Evolutionary conservation across 2,329 filamentous ascomycete species (phyloP).

Genomic region (Raffaelea ambrosiae): DNA sequence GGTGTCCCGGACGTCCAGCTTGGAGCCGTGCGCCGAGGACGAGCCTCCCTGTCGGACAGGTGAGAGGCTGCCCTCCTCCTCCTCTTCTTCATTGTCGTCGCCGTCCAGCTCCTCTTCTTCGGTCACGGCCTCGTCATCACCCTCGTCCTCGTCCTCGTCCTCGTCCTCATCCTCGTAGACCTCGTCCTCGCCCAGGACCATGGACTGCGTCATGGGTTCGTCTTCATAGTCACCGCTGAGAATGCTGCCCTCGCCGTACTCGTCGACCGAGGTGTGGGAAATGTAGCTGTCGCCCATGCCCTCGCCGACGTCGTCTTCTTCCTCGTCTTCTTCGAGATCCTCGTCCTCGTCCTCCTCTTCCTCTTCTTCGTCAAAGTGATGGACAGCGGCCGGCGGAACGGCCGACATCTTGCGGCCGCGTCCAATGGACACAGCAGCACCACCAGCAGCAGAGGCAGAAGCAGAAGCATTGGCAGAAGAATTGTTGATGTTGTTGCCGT

Average conservation of each 20-base stretch:
- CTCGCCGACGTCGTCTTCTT: constrained; percentile 33
- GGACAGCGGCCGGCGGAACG: too few relatives aligned
- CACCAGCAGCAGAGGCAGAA: too few relatives aligned
- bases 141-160: constrained; percentile 25
- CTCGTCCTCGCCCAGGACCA: constrained; percentile 28
- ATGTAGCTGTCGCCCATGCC: constrained; percentile 36
- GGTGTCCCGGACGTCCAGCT: too few relatives aligned
- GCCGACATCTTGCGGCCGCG: too few relatives aligned
- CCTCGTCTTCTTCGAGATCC: constrained; percentile 31
- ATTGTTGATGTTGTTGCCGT: neutral
- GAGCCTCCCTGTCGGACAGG: too few relatives aligned
- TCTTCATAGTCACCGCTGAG: constrained; percentile 35
- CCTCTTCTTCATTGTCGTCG: neutral
- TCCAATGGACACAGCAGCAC: too few relatives aligned
- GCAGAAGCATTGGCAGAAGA: too few relatives aligned
- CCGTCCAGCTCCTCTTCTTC: neutral
- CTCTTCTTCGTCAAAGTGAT: constrained; percentile 30
- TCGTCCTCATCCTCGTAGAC: constrained; percentile 24
- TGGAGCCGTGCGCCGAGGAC: too few relatives aligned
- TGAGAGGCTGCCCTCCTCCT: neutral
- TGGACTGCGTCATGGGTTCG: constrained; percentile 30
- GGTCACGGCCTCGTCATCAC: neutral
- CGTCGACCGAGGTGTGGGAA: constrained; percentile 29
- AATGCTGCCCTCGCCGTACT: constrained; percentile 31
- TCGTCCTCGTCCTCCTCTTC: constrained; percentile 35